Percentiles rank a stretch among this genome's conserved stretches.
These are phyloP conservation scores for Physaria fendleri DNA, from an alignment of 345 rosid genomes.

Conservation along the genomic window DNA sequence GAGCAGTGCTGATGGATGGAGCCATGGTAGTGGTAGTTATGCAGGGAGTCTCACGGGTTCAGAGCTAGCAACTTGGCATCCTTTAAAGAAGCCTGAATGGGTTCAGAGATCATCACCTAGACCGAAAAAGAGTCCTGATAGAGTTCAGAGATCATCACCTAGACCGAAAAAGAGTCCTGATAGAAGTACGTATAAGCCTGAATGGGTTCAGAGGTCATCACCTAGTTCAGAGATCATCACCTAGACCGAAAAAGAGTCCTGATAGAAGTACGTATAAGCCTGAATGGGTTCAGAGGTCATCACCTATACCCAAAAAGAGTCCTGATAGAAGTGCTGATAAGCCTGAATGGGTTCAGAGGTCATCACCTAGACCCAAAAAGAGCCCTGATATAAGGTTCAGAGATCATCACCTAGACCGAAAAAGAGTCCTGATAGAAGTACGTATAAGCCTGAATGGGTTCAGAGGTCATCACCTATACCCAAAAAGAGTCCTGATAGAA, in stretches of 20 bases:
- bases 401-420: too few species aligned
- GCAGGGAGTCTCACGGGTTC: background rate
- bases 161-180: too few species aligned
- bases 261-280: too few species aligned
- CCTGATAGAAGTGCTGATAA: background rate
- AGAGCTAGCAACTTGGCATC: slow-evolving; percentile 6
- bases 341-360: slow-evolving; percentile 4
- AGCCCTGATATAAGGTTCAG: background rate
- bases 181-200: background rate
- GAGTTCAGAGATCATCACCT: too few species aligned
- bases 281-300: too few species aligned
- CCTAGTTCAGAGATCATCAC: too few species aligned
- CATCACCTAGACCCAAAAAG: background rate
- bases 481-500: background rate
- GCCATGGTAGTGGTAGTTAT: background rate
- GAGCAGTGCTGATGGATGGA: background rate
- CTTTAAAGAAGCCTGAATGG: slow-evolving; percentile 13
- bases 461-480: too few species aligned
- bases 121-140: slow-evolving; percentile 2
- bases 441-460: too few species aligned
- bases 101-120: slow-evolving; percentile 10
- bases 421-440: too few species aligned
- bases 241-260: too few species aligned
- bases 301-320: too few species aligned
- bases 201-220: slow-evolving; percentile 8